phyloP scores from a whole-genome alignment of 192 early-diverging fungal species.

The Diversispora eburnea region DNA sequence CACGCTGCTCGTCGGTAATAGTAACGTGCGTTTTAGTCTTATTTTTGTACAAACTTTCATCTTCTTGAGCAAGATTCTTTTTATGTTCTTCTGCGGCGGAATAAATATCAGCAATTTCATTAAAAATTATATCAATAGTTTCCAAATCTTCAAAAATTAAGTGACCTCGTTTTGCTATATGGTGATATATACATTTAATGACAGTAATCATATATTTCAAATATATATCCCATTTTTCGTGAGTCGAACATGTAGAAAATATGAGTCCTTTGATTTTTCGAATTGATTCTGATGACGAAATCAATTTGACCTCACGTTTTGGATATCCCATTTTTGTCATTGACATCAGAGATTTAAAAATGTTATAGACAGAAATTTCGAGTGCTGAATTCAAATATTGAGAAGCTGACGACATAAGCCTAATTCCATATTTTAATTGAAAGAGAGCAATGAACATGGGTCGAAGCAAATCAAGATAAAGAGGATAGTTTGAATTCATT shows the following conservation, averaged over 20 bases:
- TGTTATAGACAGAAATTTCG: neutral
- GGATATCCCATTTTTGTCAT: conserved; percentile 37
- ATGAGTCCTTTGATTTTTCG: conserved; percentile 42
- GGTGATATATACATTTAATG: conserved; percentile 43
- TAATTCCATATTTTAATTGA: conserved; percentile 74
- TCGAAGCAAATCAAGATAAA: conserved; percentile 73
- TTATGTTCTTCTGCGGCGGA: conserved; percentile 57
- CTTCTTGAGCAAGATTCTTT: conserved; percentile 45
- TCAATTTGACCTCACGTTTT: conserved; percentile 38
- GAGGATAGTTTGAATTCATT: conserved; percentile 61
- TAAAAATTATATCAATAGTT: conserved; percentile 50
- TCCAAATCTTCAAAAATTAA: conserved; percentile 40
- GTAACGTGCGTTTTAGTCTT: conserved; percentile 44
- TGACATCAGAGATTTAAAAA: conserved; percentile 28
- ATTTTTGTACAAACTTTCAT: conserved; percentile 53
- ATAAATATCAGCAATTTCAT: conserved; percentile 60
- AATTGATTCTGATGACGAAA: conserved; percentile 40
- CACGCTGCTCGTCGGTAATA: conserved; percentile 59
- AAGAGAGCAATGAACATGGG: conserved; percentile 65
- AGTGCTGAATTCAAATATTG: neutral
- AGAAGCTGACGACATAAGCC: conserved; percentile 44
- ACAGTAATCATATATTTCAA: conserved; percentile 47
- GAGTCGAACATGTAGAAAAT: conserved; percentile 38
- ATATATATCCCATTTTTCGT: conserved; percentile 50
- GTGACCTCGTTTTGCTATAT: conserved; percentile 40